A percentile compares a stretch with the other conserved stretches of the same genome.
Conservation (phyloP, 2,329 filamentous ascomycete genomes). For the Penicillium expansum region DNA sequence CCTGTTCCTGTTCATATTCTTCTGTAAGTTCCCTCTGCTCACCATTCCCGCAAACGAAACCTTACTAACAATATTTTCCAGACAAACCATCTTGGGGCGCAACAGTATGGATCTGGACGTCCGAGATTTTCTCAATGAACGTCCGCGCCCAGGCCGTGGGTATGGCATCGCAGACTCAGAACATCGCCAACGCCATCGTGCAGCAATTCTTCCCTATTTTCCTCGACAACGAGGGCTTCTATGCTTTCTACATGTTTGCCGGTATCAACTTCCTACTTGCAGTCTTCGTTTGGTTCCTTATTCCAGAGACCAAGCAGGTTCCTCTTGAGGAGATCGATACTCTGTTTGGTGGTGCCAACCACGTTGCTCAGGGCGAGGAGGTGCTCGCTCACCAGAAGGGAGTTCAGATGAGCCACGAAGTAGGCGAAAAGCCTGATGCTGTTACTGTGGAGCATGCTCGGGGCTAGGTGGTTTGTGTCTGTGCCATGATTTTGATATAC, state of each 20-base stretch:
- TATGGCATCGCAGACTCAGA: constrained; percentile 61
- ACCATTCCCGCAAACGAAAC: constrained; percentile 7
- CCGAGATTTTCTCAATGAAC: constrained; percentile 69
- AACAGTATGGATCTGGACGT: constrained; percentile 69
- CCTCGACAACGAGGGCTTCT: constrained; percentile 57
- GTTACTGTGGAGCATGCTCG: constrained; percentile 24
- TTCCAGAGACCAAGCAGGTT: constrained; percentile 53
- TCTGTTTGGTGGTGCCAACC: constrained; percentile 39
- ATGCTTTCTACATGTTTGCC: constrained; percentile 56
- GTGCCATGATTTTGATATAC: not conserved
- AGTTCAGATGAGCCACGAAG: constrained; percentile 6
- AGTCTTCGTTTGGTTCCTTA: constrained; percentile 51
- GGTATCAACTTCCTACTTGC: constrained; percentile 53
- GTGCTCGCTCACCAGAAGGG: constrained; percentile 29
- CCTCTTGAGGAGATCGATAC: constrained; percentile 40
- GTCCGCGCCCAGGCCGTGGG: constrained; percentile 69
- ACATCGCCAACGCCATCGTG: constrained; percentile 65
- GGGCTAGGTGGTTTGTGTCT: constrained; percentile 1
- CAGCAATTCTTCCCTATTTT: constrained; percentile 70
- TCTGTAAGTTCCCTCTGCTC: constrained; percentile 28
- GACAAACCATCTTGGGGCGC: constrained; percentile 69
- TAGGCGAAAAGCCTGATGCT: constrained; percentile 19
- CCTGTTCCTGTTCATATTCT: constrained; percentile 62
- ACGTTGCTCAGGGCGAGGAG: constrained; percentile 35
- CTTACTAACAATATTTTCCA: constrained; percentile 29